Evolutionary conservation across 148 eudicot genomes (phyloP), one percentile per base, ranked within the genome.

Genomic region (Camellia sinensis): DNA sequence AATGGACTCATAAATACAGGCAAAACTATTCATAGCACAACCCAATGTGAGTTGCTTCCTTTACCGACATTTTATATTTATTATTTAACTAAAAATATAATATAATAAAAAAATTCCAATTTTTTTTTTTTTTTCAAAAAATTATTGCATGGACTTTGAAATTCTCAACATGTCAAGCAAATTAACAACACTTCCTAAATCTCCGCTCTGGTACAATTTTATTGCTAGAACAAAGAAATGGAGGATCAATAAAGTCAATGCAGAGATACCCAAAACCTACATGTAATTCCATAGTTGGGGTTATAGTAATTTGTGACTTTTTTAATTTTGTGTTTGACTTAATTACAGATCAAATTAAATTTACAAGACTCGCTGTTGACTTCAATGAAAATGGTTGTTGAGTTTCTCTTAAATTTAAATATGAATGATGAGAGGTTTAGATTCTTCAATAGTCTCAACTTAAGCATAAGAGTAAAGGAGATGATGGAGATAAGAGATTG

Each of bases 141-240:
- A 13, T 67, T 67, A 9, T 10, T 57, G 12, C 2, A 7, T 71
- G 57, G 7, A 18, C 43, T 8, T 72, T 19, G 75, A 72, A 72
- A 50, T 72, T 43, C 75, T 72, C 74, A 72, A 72, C 75, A 19
- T 52, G 75, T 72, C 60, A 72, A 50, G 60, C 57, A 50, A 72
- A 67, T 12, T 29, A 67, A 67, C 46, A 67, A 67, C 71, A 67
- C 44, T 40, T 67, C 71, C 46, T 37, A 37, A 40, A 53, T 6
- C 57, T 12, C 57, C 7, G 57, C 57, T 53, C 9, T 12, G 37
- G 37, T 29, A 29, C 37, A 29, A 29, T 29, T 29, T 29, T 29
- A 1, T 29, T 53, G 0, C 57, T 5, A 66, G 3, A 29, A 37
- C 52, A 67, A 67, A 8, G 12, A 62, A 62, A 17, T 37, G 45